Conservation (phyloP, 164 flowering plant genomes). For the Vitis cinerea region DNA sequence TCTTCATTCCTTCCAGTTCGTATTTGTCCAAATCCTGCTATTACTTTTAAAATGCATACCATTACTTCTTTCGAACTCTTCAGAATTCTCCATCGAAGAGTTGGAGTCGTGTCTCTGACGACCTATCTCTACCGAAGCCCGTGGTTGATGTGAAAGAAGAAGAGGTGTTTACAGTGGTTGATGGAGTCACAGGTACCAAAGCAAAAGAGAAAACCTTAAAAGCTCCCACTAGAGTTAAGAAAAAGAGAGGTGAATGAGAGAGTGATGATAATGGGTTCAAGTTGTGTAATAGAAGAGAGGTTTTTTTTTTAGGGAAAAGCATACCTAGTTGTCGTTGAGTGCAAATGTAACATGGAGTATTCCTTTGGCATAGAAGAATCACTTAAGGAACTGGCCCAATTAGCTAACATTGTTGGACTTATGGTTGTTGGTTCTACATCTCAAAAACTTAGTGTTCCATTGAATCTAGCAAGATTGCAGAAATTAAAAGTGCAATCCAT, state of each 20-base stretch:
- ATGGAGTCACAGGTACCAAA: conserved; percentile 13
- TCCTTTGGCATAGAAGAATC: conserved; percentile 79
- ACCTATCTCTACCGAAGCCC: conserved; percentile 2
- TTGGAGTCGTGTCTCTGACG: conserved; percentile 12
- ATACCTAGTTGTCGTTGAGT: conserved; percentile 75
- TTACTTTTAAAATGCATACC: background rate
- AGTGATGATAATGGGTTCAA: conserved; percentile 51
- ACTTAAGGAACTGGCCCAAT: conserved; percentile 73
- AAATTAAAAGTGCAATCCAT: conserved; percentile 79
- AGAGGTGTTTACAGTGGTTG: background rate
- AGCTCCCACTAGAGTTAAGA: conserved; percentile 14
- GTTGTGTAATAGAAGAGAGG: conserved; percentile 68
- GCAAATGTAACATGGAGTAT: conserved; percentile 47
- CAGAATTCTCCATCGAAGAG: conserved; percentile 13
- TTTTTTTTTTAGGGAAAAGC: conserved; percentile 69
- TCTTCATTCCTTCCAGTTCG: conserved; percentile 9
- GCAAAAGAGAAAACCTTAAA: conserved; percentile 14
- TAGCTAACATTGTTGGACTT: conserved; percentile 94
- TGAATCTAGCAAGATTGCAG: conserved; percentile 95
- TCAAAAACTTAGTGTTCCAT: conserved; percentile 81
- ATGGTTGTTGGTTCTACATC: conserved; percentile 78
- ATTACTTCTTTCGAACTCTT: background rate
- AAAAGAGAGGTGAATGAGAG: conserved; percentile 26
- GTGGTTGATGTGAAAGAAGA: conserved; percentile 6
- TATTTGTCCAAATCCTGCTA: background rate